Conservation (phyloP, 1,284 basidiomycete genomes). For the Wallemia ichthyophaga region DNA sequence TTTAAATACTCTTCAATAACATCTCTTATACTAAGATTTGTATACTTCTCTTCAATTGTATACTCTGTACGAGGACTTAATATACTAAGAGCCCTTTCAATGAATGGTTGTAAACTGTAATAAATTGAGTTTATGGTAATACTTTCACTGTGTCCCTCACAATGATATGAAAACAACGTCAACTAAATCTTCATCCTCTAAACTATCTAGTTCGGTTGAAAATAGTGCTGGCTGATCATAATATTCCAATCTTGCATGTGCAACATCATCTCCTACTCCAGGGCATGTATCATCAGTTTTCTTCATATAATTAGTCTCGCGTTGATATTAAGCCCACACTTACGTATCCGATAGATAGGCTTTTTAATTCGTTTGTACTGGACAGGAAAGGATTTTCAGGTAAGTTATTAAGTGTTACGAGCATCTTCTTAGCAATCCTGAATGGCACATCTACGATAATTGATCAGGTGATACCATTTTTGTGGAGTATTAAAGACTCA, state of each 20-base stretch:
- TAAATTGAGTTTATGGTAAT: neutral
- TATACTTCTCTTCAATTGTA: neutral
- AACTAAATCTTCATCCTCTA: conserved; percentile 21
- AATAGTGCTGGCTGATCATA: conserved; percentile 26
- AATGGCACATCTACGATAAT: conserved; percentile 25
- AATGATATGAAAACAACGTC: conserved; percentile 42
- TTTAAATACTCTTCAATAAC: neutral
- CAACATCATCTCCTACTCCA: conserved; percentile 35
- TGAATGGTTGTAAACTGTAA: neutral
- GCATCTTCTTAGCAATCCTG: neutral
- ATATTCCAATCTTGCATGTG: conserved; percentile 28
- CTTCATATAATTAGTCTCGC: neutral
- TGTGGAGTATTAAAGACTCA: conserved; percentile 26
- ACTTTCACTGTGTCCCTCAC: neutral
- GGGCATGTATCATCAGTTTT: conserved; percentile 25
- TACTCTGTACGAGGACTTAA: neutral
- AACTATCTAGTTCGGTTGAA: conserved; percentile 24
- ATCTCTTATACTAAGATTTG: neutral
- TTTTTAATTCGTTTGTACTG: neutral
- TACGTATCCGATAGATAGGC: neutral
- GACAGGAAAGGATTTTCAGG: neutral
- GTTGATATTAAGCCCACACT: neutral
- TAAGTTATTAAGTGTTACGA: neutral
- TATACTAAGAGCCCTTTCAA: neutral
- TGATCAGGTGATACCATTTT: too few species aligned